phyloP scores from a whole-genome alignment of 2,329 filamentous ascomycete genomes.

The Aspergillus fischeri region DNA sequence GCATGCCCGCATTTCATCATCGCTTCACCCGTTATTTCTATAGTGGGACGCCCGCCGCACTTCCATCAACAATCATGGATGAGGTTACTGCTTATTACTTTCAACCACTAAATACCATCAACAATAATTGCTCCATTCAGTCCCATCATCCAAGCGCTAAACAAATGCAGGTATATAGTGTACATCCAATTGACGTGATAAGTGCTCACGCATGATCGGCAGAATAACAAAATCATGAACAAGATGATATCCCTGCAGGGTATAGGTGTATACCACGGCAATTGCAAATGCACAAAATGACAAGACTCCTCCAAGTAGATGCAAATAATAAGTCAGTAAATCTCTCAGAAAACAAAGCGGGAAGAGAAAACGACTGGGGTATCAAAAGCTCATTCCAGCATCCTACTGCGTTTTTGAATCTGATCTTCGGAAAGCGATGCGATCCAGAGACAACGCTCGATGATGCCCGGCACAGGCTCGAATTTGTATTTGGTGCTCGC shows the following conservation, averaged over 20 bases:
- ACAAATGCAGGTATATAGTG: not conserved
- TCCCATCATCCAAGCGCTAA: not conserved
- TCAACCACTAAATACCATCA: not conserved
- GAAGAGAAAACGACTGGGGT: slow-evolving; percentile 12
- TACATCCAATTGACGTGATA: not conserved
- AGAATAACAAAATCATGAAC: not conserved
- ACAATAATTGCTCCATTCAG: not conserved
- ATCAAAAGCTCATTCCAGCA: slow-evolving; percentile 34
- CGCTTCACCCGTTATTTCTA: not conserved
- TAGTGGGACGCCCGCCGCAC: not conserved
- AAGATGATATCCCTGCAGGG: not conserved
- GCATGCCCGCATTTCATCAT: not conserved
- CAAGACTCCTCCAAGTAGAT: not conserved
- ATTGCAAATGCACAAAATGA: not conserved
- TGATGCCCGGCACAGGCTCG: slow-evolving; percentile 53
- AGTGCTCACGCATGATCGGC: not conserved
- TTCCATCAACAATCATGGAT: not conserved
- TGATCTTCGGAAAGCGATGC: slow-evolving; percentile 57
- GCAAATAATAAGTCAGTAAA: not conserved
- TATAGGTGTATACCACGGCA: not conserved
- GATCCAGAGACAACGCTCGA: slow-evolving; percentile 63
- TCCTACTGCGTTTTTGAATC: slow-evolving; percentile 46
- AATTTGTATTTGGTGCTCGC: slow-evolving; percentile 60
- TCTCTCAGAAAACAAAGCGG: not conserved
- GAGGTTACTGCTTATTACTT: not conserved